Percentiles rank a stretch among this genome's conserved stretches.
Evolutionary conservation across 2,329 filamentous ascomycete species (phyloP).

Genomic region (Colletotrichum acutatum): DNA sequence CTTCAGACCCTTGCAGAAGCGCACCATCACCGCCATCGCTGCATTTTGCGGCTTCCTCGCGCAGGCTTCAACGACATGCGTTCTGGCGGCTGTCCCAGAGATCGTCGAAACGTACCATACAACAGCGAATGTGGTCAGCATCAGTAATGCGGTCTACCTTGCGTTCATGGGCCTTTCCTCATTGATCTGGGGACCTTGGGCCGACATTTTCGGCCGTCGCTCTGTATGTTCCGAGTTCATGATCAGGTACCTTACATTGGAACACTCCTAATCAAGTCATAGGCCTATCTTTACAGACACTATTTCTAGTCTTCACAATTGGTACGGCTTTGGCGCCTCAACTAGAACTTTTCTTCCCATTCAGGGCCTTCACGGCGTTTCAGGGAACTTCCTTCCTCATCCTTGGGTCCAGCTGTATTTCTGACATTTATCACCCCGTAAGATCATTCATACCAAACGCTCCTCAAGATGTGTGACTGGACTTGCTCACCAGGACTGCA

Average conservation of each 20-base stretch:
- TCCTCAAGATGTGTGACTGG: background rate
- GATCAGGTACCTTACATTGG: background rate
- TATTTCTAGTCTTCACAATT: conserved; percentile 76
- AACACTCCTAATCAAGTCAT: background rate
- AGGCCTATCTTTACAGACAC: conserved; percentile 69
- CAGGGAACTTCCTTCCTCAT: conserved; percentile 81
- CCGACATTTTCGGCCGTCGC: conserved; percentile 71
- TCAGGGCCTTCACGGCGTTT: conserved; percentile 79
- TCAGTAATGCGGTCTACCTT: conserved; percentile 80
- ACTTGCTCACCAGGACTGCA: background rate
- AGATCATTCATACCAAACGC: conserved; percentile 37
- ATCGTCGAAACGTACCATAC: conserved; percentile 74
- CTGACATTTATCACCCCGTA: conserved; percentile 47
- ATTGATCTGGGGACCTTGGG: conserved; percentile 78
- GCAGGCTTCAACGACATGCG: conserved; percentile 78
- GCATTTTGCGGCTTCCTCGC: conserved; percentile 70
- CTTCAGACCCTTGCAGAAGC: conserved; percentile 14
- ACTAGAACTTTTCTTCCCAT: conserved; percentile 76
- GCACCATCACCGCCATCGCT: conserved; percentile 38
- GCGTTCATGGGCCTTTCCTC: conserved; percentile 78
- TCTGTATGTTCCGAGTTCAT: conserved; percentile 53
- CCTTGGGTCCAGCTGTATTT: conserved; percentile 73
- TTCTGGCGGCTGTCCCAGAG: conserved; percentile 79
- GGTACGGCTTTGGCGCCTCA: conserved; percentile 79
- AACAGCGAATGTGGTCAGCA: conserved; percentile 75